Conservation (phyloP, 257 asterid genomes). For the Euphrasia confusa region DNA sequence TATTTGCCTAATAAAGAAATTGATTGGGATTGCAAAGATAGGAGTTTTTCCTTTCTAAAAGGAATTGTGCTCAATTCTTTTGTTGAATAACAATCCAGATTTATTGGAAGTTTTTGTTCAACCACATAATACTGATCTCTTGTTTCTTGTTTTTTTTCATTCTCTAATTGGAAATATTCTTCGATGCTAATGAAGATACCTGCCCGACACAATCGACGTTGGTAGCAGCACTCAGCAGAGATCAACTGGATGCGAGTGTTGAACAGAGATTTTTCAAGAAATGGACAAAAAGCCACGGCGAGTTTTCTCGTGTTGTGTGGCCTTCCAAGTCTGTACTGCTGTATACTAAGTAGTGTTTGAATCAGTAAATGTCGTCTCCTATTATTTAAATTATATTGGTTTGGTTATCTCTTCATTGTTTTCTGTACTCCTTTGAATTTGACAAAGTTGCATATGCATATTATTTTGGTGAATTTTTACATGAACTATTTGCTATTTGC, state of each 20-base stretch:
- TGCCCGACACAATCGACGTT: slow-evolving; percentile 59
- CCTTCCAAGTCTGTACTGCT: slow-evolving; percentile 4
- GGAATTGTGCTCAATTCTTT: too few species aligned
- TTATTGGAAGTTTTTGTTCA: neutral
- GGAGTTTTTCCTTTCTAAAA: too few species aligned
- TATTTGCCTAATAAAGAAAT: neutral
- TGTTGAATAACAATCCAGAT: neutral
- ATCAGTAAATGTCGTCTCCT: slow-evolving; percentile 7
- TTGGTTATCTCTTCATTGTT: slow-evolving; percentile 9
- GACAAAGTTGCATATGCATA: slow-evolving; percentile 12
- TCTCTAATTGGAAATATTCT: slow-evolving; percentile 14
- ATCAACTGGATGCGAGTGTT: slow-evolving; percentile 55
- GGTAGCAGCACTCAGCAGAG: slow-evolving; percentile 47
- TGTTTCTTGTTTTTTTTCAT: slow-evolving; percentile 10
- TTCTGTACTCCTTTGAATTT: slow-evolving; percentile 3
- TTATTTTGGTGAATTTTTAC: slow-evolving; percentile 12
- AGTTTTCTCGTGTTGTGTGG: slow-evolving; percentile 14
- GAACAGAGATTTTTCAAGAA: slow-evolving; percentile 16
- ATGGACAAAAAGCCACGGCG: neutral
- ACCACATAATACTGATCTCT: neutral
- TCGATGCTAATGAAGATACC: slow-evolving; percentile 34
- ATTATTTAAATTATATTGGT: slow-evolving; percentile 12
- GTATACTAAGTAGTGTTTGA: slow-evolving; percentile 21
- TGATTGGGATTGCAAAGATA: neutral
- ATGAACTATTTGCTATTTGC: slow-evolving; percentile 1